Base-by-base conservation (phyloP, 352 stramenopile genomes). In the Stramenopiles sp. region DNA sequence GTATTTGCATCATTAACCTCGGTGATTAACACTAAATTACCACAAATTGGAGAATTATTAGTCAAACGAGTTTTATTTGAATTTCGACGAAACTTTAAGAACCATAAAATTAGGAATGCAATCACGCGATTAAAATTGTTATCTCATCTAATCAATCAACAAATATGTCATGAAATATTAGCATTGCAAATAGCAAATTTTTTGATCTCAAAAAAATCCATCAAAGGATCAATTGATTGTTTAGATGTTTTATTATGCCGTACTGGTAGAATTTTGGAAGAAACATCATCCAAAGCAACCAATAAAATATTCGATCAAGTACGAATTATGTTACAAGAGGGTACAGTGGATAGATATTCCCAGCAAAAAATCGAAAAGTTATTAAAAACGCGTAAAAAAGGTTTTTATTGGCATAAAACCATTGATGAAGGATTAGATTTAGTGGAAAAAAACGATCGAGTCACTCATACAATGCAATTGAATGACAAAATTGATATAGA, bases 1-100 rank as follows among this genome's bases (percentile, higher is more conserved):
- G n/a, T 97, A 63, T 99, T 98, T 83, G 94, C 96, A 0, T 92
- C 93, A 6, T 81, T 99, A 0, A 87, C 98, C 29, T 91, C 95
- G 0, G 96, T 99, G n/a, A 82, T 99, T 69, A 99, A 99, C 86
- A 98, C 94, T 0, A 98, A 99, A 82, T 89, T 99, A 73, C 96
- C 96, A 0, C 94, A 99, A 83, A 95, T 95, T 74, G 96, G 96
- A 31, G 95, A 99, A 80, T 85, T 97, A 0, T 79, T 97, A 27
- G 81, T 97, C 30, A 93, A 93, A 79, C 86, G 95, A 43, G 88
- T 98, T 0, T 92, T 99, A 32, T 88, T 96, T 63, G 86, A 89
- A 30, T 99, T 99, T 84, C 91, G 95, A 0, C 87, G 91, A 6
- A 87, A 91, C n/a, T 98, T 98, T 82, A 94, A 97, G 84, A 87